phyloP scores from a whole-genome alignment of 495 filamentous ascomycete genomes.

The Bacidia rubella region DNA sequence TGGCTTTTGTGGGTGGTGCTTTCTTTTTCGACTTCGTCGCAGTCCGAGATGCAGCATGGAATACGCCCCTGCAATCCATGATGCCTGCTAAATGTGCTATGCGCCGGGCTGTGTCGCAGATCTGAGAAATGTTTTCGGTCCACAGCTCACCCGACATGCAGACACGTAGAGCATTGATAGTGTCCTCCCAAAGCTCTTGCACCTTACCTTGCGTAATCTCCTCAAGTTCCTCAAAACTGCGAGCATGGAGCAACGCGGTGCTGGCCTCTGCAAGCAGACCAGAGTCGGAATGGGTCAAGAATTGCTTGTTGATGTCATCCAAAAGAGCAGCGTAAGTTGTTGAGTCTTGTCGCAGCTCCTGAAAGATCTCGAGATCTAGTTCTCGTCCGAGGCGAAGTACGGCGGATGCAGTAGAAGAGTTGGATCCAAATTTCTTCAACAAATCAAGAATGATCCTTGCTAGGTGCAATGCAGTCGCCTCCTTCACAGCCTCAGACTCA shows the following conservation, averaged over 20 bases:
- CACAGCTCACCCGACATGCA: constrained; percentile 52
- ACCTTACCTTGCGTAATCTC: constrained; percentile 73
- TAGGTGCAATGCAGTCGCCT: constrained; percentile 59
- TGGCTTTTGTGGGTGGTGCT: constrained; percentile 36
- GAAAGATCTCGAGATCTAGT: constrained; percentile 76
- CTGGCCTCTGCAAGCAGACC: constrained; percentile 76
- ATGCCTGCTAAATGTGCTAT: constrained; percentile 74
- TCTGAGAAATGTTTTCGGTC: constrained; percentile 44
- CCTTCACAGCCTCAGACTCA: constrained; percentile 51
- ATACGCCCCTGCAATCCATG: constrained; percentile 54
- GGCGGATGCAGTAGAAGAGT: constrained; percentile 70
- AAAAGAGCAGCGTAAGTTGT: constrained; percentile 68
- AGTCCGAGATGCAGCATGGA: constrained; percentile 44
- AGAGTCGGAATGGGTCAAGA: constrained; percentile 75
- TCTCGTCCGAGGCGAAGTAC: constrained; percentile 79
- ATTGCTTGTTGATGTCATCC: constrained; percentile 88
- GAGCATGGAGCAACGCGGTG: constrained; percentile 69
- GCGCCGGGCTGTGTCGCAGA: constrained; percentile 70
- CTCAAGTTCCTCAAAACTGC: constrained; percentile 70
- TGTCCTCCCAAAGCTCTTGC: constrained; percentile 71
- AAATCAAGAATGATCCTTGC: constrained; percentile 69
- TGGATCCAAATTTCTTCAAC: constrained; percentile 80
- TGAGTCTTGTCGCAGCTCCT: constrained; percentile 75
- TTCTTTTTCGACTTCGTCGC: constrained; percentile 35
- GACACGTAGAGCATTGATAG: constrained; percentile 52